These are phyloP conservation scores for Microstegium vimineum DNA, from an alignment of 176 grass and related monocot species.

Conservation along the genomic window DNA sequence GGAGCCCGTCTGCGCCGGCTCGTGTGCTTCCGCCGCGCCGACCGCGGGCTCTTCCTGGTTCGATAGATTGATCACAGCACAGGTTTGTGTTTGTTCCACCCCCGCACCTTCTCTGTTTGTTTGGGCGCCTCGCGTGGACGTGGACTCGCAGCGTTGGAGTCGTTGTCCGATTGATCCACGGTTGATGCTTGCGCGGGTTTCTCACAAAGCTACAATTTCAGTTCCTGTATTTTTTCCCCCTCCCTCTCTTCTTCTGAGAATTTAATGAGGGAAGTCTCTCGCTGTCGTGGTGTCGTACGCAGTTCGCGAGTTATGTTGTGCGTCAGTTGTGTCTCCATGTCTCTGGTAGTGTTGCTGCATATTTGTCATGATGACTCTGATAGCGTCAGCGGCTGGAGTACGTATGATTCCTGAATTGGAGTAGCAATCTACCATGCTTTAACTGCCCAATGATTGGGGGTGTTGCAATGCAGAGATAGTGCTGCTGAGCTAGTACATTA, in stretches of 20 bases:
- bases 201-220: not conserved
- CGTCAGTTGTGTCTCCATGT: not conserved
- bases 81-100: not conserved
- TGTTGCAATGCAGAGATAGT: not conserved
- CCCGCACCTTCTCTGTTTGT: too few relatives aligned
- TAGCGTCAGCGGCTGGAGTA: not conserved
- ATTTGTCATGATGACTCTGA: not conserved
- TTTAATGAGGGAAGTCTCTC: not conserved
- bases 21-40: not conserved
- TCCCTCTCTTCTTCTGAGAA: not conserved
- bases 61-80: not conserved
- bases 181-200: not conserved
- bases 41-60: not conserved
- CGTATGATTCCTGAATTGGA: not conserved
- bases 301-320: not conserved
- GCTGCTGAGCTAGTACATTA: not conserved
- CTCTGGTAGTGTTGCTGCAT: not conserved
- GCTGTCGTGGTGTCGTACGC: conserved; percentile 7
- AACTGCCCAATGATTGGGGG: not conserved
- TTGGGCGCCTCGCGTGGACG: not conserved
- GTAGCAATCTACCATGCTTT: not conserved
- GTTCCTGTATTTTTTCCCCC: not conserved
- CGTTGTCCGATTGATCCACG: not conserved
- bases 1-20: not conserved
- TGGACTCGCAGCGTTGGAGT: not conserved